Evolutionary conservation across 2,329 filamentous ascomycete species (phyloP).

Genomic region (Leptographium radiaticola): DNA sequence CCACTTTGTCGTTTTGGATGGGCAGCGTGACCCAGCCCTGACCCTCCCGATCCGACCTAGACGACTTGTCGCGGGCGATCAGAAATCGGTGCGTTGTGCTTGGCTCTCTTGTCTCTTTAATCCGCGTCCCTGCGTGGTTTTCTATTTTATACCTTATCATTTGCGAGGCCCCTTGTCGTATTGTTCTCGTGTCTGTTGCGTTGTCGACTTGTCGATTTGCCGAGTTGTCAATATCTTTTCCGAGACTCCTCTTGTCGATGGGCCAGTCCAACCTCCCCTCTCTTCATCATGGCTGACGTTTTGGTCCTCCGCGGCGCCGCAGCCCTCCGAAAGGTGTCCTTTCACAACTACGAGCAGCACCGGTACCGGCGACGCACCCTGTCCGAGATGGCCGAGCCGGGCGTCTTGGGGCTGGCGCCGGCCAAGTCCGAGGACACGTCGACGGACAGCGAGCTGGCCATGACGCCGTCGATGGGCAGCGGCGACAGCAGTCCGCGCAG

Average conservation of each 20-base stretch:
- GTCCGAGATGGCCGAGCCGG: constrained; percentile 30
- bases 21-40: not conserved
- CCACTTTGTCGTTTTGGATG: no score
- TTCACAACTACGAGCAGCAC: constrained; percentile 24
- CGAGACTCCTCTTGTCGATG: no score
- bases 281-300: constrained; percentile 25
- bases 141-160: no score
- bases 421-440: constrained; percentile 24
- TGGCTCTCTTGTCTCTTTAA: no score
- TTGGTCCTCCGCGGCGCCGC: constrained; percentile 27
- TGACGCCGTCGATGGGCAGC: constrained; percentile 29
- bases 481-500: constrained; percentile 2
- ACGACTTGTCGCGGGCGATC: no score
- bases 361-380: constrained; percentile 22
- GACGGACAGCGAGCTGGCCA: constrained; percentile 29
- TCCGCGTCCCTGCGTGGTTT: no score
- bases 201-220: no score
- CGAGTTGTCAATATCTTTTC: no score
- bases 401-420: constrained; percentile 2
- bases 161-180: no score
- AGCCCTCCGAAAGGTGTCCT: constrained; percentile 26
- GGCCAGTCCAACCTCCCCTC: not conserved
- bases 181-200: no score
- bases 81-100: no score
- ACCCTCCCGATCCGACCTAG: not conserved